Conservation (phyloP, 441 rosid species). For the Erodium chrysanthum region DNA sequence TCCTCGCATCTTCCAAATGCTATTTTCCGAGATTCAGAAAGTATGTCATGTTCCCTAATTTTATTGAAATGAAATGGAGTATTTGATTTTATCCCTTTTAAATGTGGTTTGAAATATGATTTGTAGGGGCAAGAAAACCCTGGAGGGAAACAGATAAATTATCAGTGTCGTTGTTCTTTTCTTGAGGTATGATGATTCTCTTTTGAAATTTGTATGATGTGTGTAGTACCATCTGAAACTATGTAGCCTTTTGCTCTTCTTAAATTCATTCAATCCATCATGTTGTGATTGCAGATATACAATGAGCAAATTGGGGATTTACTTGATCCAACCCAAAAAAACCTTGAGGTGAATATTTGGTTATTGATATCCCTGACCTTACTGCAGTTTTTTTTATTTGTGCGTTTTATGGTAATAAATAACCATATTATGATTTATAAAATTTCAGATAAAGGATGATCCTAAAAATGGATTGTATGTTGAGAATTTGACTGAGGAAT, state of each 20-base stretch:
- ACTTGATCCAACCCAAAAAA: conserved; percentile 78
- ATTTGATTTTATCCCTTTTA: conserved; percentile 70
- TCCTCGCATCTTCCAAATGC: conserved; percentile 34
- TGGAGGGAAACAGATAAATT: conserved; percentile 67
- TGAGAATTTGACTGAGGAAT: conserved; percentile 76
- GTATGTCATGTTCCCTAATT: not conserved
- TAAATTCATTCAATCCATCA: conserved; percentile 7
- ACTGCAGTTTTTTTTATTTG: not conserved
- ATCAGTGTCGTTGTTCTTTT: conserved; percentile 94
- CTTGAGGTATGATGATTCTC: conserved; percentile 52
- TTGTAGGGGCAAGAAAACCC: conserved; percentile 81
- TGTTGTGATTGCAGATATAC: conserved; percentile 57
- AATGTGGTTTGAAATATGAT: conserved; percentile 44
- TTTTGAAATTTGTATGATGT: not conserved
- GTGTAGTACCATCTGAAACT: not conserved
- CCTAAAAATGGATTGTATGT: conserved; percentile 85
- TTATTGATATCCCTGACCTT: conserved; percentile 13
- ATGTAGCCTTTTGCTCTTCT: not conserved
- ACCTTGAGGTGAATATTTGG: conserved; percentile 56
- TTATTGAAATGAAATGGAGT: conserved; percentile 18
- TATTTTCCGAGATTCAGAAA: not conserved
- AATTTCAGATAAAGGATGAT: conserved; percentile 83
- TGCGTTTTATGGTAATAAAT: not conserved
- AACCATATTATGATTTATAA: not conserved
- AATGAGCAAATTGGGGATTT: conserved; percentile 96